phyloP scores from a whole-genome alignment of 345 rosid species.

The Euphorbia pulcherrima region DNA sequence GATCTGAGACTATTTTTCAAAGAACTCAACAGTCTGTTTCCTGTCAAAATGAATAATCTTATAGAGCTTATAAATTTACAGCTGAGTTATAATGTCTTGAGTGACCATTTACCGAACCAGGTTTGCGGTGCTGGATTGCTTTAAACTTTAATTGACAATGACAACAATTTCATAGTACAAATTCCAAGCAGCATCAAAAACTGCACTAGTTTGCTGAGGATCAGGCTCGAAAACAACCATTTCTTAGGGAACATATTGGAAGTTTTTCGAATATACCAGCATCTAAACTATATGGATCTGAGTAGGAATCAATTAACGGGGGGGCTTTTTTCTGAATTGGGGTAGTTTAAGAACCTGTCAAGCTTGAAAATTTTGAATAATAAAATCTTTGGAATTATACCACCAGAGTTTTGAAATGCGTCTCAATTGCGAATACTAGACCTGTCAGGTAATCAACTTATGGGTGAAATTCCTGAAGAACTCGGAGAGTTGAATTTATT shows the following conservation, averaged over 20 bases:
- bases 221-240: neutral
- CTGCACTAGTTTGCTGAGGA: neutral
- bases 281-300: neutral
- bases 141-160: neutral
- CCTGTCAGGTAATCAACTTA: neutral
- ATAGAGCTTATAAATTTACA: neutral
- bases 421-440: neutral
- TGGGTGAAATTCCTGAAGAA: conserved; percentile 5
- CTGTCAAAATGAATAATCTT: neutral
- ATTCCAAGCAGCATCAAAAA: neutral
- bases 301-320: conserved; percentile 5
- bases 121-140: neutral
- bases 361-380: conserved; percentile 1
- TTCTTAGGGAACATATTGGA: neutral
- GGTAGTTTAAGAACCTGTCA: neutral
- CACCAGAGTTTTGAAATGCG: neutral
- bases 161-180: neutral
- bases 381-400: neutral
- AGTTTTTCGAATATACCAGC: neutral
- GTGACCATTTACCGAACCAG: neutral
- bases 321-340: conserved; percentile 10
- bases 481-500: neutral
- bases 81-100: neutral
- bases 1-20: neutral
- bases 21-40: neutral